Conservation (phyloP, 257 asterid species). For the Plantago major region DNA sequence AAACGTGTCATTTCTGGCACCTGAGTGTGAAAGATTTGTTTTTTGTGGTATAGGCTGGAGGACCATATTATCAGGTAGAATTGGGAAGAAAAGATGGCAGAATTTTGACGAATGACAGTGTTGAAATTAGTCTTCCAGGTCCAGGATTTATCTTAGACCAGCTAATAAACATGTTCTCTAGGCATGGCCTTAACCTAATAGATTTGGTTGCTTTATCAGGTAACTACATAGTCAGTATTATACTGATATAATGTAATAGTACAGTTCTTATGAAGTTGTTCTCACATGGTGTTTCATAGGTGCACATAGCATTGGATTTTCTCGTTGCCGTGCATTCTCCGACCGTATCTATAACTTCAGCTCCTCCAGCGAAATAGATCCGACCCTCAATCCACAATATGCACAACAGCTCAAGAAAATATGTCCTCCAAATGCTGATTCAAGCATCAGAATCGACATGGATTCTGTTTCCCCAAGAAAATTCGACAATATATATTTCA, state of each 20-base stretch:
- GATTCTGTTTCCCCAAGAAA: slow-evolving; percentile 48
- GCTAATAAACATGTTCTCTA: slow-evolving; percentile 40
- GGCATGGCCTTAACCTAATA: slow-evolving; percentile 43
- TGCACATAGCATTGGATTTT: slow-evolving; percentile 73
- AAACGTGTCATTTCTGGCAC: no score
- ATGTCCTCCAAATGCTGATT: slow-evolving; percentile 64
- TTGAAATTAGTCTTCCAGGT: slow-evolving; percentile 52
- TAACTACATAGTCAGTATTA: slow-evolving; percentile 1
- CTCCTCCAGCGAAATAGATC: slow-evolving; percentile 37
- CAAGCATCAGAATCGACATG: slow-evolving; percentile 62
- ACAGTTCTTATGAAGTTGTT: no score
- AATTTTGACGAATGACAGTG: slow-evolving; percentile 50
- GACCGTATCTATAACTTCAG: slow-evolving; percentile 60
- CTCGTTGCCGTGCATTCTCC: slow-evolving; percentile 60
- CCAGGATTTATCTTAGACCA: slow-evolving; percentile 45
- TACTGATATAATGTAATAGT: no score
- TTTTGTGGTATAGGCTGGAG: slow-evolving; percentile 50
- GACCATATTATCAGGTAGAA: slow-evolving; percentile 61
- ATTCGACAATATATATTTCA: slow-evolving; percentile 65
- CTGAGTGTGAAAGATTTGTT: not conserved
- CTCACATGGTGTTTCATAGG: slow-evolving; percentile 27
- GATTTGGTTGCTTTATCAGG: slow-evolving; percentile 82
- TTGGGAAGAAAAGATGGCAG: slow-evolving; percentile 76
- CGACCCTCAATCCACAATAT: slow-evolving; percentile 40
- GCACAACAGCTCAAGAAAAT: slow-evolving; percentile 48